These are phyloP conservation scores for Hypoxylon sp. DNA, from an alignment of 2,329 filamentous ascomycete species.

Conservation along the genomic window DNA sequence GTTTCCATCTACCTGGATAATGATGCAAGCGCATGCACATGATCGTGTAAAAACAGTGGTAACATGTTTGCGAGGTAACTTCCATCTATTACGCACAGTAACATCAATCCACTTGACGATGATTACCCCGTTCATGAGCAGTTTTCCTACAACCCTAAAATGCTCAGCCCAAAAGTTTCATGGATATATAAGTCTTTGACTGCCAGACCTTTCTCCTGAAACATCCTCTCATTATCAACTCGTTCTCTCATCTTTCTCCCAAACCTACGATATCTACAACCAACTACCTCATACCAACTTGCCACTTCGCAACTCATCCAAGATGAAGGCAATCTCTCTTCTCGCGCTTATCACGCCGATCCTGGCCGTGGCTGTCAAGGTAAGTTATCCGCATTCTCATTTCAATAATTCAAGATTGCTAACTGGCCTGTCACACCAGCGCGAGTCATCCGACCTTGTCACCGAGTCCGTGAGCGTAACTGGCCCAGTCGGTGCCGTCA, in stretches of 20 bases:
- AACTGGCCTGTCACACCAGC: neutral
- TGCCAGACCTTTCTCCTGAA: neutral
- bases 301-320: neutral
- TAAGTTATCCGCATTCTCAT: neutral
- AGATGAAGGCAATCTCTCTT: slow-evolving; percentile 27
- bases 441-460: neutral
- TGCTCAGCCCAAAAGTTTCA: neutral
- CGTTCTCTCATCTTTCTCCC: neutral
- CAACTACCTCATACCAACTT: slow-evolving; percentile 1
- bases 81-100: neutral
- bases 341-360: slow-evolving; percentile 19
- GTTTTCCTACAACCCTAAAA: neutral
- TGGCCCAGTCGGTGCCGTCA: neutral
- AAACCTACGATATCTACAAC: neutral
- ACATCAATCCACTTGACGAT: neutral
- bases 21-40: neutral
- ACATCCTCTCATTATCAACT: neutral
- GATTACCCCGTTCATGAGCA: neutral
- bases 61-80: neutral
- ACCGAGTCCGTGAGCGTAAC: slow-evolving; percentile 1
- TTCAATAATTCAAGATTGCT: neutral
- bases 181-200: neutral
- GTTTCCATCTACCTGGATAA: slow-evolving; percentile 3
- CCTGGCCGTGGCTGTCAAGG: slow-evolving; percentile 13
- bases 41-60: neutral